These are phyloP conservation scores for Aureobasidium sp. DNA, from an alignment of 2,329 filamentous ascomycete species.

Conservation along the genomic window DNA sequence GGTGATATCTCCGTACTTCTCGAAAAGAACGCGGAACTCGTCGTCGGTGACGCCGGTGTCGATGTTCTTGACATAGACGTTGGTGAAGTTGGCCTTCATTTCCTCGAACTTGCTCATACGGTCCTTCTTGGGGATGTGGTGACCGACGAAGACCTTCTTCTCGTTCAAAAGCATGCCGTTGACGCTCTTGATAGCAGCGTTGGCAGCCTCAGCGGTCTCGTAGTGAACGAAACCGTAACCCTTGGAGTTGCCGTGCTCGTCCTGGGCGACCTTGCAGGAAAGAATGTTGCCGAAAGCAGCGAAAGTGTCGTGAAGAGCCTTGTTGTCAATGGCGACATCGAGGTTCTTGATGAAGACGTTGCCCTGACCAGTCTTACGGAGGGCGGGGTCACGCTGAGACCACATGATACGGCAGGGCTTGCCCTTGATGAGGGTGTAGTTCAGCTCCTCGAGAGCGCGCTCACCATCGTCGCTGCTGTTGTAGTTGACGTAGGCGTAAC, in stretches of 20 bases:
- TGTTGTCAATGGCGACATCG: constrained; percentile 98
- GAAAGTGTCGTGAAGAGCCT: constrained; percentile 99
- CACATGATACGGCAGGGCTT: constrained; percentile 99
- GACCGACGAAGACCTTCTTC: constrained; percentile 99
- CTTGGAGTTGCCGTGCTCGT: constrained; percentile 94
- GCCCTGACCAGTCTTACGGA: constrained; percentile 98
- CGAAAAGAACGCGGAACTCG: constrained; percentile 88
- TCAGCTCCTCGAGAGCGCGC: constrained; percentile 97
- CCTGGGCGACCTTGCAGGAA: constrained; percentile 98
- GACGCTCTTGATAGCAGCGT: constrained; percentile 97
- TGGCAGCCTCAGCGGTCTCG: constrained; percentile 95
- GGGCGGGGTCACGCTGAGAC: constrained; percentile 97
- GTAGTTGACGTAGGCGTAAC: constrained; percentile 99
- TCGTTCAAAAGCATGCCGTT: constrained; percentile 99
- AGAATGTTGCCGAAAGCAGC: constrained; percentile 98
- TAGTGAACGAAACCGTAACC: constrained; percentile 99
- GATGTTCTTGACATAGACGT: constrained; percentile 99
- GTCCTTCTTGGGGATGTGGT: constrained; percentile 99
- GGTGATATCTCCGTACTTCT: constrained; percentile 87
- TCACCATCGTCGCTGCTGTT: constrained; percentile 95
- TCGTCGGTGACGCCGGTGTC: constrained; percentile 77
- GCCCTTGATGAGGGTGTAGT: constrained; percentile 99
- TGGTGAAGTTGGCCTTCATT: constrained; percentile 99
- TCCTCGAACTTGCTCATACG: constrained; percentile 99
- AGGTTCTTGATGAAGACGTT: constrained; percentile 99